These are phyloP conservation scores for Solanum rostratum DNA, from an alignment of 257 asterid species.

Conservation along the genomic window DNA sequence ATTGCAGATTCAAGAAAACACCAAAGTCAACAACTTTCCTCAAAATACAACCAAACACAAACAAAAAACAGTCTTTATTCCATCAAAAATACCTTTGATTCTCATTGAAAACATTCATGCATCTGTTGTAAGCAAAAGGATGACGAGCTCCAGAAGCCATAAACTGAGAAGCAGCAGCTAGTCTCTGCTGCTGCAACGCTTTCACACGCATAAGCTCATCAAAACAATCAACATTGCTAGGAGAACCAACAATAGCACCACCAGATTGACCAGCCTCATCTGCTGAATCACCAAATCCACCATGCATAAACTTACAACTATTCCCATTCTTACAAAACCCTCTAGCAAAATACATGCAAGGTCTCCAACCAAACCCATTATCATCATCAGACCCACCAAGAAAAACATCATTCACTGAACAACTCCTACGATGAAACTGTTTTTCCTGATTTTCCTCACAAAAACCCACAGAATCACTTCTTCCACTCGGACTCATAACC, in stretches of 20 bases:
- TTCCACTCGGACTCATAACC: conserved; percentile 56
- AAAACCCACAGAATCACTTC: conserved; percentile 49
- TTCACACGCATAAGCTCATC: conserved; percentile 67
- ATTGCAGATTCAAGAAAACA: neutral
- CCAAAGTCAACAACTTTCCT: neutral
- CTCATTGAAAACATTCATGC: conserved; percentile 47
- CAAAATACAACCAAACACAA: neutral
- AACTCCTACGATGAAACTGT: conserved; percentile 62
- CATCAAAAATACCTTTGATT: conserved; percentile 38
- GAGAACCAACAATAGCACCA: conserved; percentile 18
- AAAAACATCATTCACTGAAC: conserved; percentile 60
- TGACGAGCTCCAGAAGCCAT: conserved; percentile 57
- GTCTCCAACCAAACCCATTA: conserved; percentile 55
- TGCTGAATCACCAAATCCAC: conserved; percentile 4
- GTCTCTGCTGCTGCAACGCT: conserved; percentile 60
- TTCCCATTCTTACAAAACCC: conserved; percentile 75
- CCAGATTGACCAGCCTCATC: neutral
- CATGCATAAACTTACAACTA: conserved; percentile 54
- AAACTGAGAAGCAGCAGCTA: conserved; percentile 30
- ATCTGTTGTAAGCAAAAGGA: conserved; percentile 43
- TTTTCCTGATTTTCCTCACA: conserved; percentile 16
- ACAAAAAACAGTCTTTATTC: neutral
- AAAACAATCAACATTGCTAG: conserved; percentile 31
- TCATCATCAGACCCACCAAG: conserved; percentile 42
- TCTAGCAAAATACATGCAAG: conserved; percentile 59